These are phyloP conservation scores for Dissophora globulifera DNA, from an alignment of 192 early-diverging fungal species.

Conservation along the genomic window DNA sequence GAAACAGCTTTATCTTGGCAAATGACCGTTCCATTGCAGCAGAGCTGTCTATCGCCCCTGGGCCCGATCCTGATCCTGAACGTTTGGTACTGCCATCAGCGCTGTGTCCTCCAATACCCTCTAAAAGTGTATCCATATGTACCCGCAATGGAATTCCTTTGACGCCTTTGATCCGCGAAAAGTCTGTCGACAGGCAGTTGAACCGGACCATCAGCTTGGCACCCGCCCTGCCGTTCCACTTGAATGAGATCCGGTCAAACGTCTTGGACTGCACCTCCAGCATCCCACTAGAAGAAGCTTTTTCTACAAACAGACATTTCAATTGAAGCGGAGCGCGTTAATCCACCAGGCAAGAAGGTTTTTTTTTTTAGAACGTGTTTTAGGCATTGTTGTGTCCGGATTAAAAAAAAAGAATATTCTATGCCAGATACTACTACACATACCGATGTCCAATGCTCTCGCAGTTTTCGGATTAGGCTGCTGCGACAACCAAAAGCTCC, in stretches of 20 bases:
- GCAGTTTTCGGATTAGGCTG: conserved; percentile 67
- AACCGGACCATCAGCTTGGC: conserved; percentile 76
- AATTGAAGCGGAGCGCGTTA: background rate
- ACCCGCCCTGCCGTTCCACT: conserved; percentile 73
- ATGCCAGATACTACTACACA: no score
- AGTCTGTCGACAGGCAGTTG: conserved; percentile 84
- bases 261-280: conserved; percentile 63
- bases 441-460: conserved; percentile 77
- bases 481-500: conserved; percentile 81
- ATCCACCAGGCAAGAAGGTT: background rate
- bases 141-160: conserved; percentile 80
- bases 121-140: conserved; percentile 53
- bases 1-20: conserved; percentile 75
- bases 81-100: background rate
- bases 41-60: background rate
- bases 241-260: conserved; percentile 78
- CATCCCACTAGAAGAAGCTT: conserved; percentile 66
- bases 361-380: background rate
- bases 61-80: background rate
- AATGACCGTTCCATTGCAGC: conserved; percentile 64
- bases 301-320: no score
- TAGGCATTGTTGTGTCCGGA: no score
- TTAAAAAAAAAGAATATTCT: background rate
- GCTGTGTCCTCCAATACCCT: conserved; percentile 7
- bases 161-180: conserved; percentile 83